Evolutionary conservation across 2,329 filamentous ascomycete species (phyloP), one percentile per base, ranked within the genome.

Genomic region (Alternaria burnsii): DNA sequence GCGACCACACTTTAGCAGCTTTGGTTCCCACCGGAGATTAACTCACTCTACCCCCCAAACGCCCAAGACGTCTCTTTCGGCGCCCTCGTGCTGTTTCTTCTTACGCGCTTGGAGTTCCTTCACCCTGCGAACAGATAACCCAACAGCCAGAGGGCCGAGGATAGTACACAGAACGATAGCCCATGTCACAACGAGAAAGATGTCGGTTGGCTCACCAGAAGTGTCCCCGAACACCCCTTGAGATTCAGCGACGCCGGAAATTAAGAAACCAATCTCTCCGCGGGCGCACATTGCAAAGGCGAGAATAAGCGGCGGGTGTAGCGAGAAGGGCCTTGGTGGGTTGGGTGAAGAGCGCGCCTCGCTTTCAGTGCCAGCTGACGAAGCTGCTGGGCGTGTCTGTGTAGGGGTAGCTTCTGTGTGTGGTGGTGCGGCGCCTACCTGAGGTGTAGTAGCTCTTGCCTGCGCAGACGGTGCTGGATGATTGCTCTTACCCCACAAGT

Each of bases 261-360:
- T 92, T 43, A 94, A 76, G 62, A 93, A 93, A 0, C 91, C 91
- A 34, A 94, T 92, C 73, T 95, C 91, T 0, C 91, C 91, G n/a
- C 91, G 83, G 0, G 91, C 87, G 0, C 90, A 86, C 91, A 94
- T 94, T 3, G 87, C 87, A 18, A 85, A 81, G 0, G 88, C 88
- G 0, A 94, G 78, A 3, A 94, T 87, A 0, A 85, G 82, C 0
- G 88, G 84, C 0, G 91, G 90, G 62, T 92, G 89, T 1, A 91
- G 78, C 0, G 89, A 92, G 3, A 84, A 76, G 0, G 88, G 86
- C 48, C 85, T 87, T 0, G 79, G 70, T 6, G 71, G 57, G 24
- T 54, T 65, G 3, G 59, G 52, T 8, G 66, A 71, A 43, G 62
- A 66, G 14, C 68, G 65, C 14, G 41, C 62, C 26, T 61, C 55